A percentile compares a stretch with the other conserved stretches of the same genome.
These are phyloP conservation scores for Saraca asoca DNA, from an alignment of 331 rosid genomes.

Conservation along the genomic window DNA sequence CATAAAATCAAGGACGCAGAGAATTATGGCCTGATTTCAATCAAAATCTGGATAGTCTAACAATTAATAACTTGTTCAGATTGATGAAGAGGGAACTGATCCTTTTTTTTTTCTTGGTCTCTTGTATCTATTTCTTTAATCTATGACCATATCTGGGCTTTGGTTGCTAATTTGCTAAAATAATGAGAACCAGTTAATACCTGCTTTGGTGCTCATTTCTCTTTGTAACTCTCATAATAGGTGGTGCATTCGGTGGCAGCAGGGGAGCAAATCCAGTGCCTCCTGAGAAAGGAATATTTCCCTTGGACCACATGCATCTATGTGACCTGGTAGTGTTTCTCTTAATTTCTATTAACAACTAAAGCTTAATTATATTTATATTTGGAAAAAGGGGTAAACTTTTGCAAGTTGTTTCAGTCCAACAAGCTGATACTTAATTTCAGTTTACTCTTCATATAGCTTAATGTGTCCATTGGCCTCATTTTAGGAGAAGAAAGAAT, in stretches of 20 bases:
- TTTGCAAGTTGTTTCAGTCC: conserved; percentile 20
- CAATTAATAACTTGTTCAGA: background rate
- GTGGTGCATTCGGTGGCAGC: conserved; percentile 97
- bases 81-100: conserved; percentile 2
- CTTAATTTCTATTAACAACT: conserved; percentile 1
- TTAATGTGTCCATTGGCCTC: conserved; percentile 23
- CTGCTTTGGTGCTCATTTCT: conserved; percentile 10
- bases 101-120: background rate
- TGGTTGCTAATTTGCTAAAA: background rate
- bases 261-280: conserved; percentile 91
- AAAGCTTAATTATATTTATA: background rate
- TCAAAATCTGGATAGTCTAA: background rate
- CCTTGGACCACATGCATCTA: conserved; percentile 91
- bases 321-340: conserved; percentile 71
- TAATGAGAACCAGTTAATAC: background rate
- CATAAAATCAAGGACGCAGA: background rate
- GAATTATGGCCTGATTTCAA: conserved; percentile 4
- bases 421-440: background rate
- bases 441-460: conserved; percentile 9
- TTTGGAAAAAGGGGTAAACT: background rate
- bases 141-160: background rate
- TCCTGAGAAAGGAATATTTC: conserved; percentile 96
- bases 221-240: conserved; percentile 38
- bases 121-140: background rate
- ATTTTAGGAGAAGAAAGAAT: conserved; percentile 86